Percentiles rank a stretch among this genome's conserved stretches.
Evolutionary conservation across 192 early-diverging fungal genomes (phyloP).

Genomic region (Umbelopsis isabellina): DNA sequence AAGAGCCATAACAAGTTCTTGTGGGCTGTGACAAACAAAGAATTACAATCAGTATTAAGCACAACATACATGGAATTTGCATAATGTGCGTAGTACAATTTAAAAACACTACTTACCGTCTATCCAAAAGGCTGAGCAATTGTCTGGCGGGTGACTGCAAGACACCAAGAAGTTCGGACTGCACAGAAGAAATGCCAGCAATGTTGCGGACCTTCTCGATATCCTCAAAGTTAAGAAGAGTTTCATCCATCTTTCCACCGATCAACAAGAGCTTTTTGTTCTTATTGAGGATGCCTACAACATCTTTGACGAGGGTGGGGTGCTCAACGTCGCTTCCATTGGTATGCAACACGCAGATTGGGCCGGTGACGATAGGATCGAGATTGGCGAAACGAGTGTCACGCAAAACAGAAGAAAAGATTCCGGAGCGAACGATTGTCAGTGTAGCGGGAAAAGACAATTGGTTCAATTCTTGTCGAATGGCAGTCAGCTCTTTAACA

Average conservation of each 20-base stretch:
- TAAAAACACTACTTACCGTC: constrained; percentile 12
- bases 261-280: constrained; percentile 58
- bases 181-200: constrained; percentile 48
- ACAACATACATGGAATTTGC: background rate
- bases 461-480: constrained; percentile 48
- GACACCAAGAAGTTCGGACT: constrained; percentile 50
- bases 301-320: constrained; percentile 42
- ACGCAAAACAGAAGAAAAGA: constrained; percentile 50
- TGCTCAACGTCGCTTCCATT: constrained; percentile 44
- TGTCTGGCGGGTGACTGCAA: constrained; percentile 38
- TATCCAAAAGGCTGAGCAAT: constrained; percentile 39
- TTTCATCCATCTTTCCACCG: constrained; percentile 58
- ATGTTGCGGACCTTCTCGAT: constrained; percentile 51
- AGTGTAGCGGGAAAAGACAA: constrained; percentile 38
- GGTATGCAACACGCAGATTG: constrained; percentile 54
- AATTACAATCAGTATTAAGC: background rate
- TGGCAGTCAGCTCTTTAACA: constrained; percentile 50
- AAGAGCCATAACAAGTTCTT: constrained; percentile 8
- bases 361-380: constrained; percentile 52
- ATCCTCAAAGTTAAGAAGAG: constrained; percentile 53
- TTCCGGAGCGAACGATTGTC: constrained; percentile 48
- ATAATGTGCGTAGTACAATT: background rate
- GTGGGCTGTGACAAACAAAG: background rate
- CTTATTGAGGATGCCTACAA: constrained; percentile 48
- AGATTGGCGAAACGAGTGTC: constrained; percentile 52